Conservation (phyloP, 208 protist genomes). For the Trypanosoma caninum region DNA sequence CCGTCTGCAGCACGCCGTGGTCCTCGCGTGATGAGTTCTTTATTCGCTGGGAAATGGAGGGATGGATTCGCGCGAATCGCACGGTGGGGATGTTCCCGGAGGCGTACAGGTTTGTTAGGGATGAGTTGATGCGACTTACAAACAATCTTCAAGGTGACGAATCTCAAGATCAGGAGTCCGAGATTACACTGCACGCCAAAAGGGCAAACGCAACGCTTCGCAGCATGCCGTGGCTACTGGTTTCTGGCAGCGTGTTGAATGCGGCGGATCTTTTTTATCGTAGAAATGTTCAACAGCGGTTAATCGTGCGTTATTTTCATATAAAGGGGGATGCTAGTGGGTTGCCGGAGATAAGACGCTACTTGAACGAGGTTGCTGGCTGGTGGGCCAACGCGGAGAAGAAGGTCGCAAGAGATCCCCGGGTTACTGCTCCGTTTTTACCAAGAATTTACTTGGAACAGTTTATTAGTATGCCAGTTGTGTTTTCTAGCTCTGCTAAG, state of each 20-base stretch:
- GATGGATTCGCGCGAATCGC: constrained; percentile 28
- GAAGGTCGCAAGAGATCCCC: constrained; percentile 8
- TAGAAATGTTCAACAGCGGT: constrained; percentile 17
- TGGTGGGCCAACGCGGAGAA: constrained; percentile 32
- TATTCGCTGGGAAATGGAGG: constrained; percentile 30
- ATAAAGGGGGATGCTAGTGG: constrained; percentile 3
- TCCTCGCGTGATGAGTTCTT: neutral
- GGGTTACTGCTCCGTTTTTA: constrained; percentile 21
- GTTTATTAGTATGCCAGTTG: constrained; percentile 15
- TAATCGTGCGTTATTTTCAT: constrained; percentile 33
- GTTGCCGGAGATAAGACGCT: constrained; percentile 8
- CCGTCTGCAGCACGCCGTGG: constrained; percentile 7
- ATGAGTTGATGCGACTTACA: constrained; percentile 21
- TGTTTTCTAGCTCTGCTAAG: neutral
- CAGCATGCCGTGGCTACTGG: constrained; percentile 32
- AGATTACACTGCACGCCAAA: constrained; percentile 4
- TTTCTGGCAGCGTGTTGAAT: constrained; percentile 18
- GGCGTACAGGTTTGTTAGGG: constrained; percentile 15
- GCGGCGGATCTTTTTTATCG: constrained; percentile 26
- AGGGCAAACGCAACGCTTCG: constrained; percentile 27
- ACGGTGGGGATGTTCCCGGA: constrained; percentile 35
- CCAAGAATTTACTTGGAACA: constrained; percentile 23
- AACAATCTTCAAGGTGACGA: neutral
- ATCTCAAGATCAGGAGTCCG: neutral
- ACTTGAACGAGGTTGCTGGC: constrained; percentile 24